A percentile compares a stretch with the other conserved stretches of the same genome.
phyloP scores from a whole-genome alignment of 108 stramenopile species.

The Nitzschia putrida region DNA sequence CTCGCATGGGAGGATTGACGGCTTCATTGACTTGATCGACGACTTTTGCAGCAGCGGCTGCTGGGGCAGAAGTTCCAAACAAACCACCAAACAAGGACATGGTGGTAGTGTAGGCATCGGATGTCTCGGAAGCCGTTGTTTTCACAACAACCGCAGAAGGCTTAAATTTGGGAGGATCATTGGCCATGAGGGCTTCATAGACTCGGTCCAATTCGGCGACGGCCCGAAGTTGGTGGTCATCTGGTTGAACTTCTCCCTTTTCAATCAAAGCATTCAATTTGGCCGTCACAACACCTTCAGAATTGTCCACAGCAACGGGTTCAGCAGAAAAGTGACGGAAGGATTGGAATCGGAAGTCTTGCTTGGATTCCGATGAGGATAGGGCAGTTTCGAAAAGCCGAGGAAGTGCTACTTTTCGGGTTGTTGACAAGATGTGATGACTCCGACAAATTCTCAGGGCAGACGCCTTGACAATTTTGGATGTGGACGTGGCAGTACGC shows the following conservation, averaged over 20 bases:
- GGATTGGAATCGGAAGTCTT: no score
- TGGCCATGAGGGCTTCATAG: slow-evolving; percentile 44
- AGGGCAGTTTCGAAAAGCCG: no score
- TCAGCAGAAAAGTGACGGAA: not conserved
- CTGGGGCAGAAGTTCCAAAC: slow-evolving; percentile 22
- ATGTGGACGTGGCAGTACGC: no score
- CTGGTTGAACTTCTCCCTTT: slow-evolving; percentile 43
- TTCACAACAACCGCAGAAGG: not conserved
- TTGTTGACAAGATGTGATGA: no score
- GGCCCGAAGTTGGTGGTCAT: slow-evolving; percentile 68
- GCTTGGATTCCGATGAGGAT: no score
- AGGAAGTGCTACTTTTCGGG: no score
- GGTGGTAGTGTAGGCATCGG: not conserved
- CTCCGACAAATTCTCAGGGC: no score
- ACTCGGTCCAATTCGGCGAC: slow-evolving; percentile 68
- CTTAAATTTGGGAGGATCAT: slow-evolving; percentile 3
- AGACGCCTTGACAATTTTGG: no score
- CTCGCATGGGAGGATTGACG: slow-evolving; percentile 27
- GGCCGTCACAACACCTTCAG: slow-evolving; percentile 7
- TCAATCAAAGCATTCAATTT: slow-evolving; percentile 36
- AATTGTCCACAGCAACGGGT: not conserved
- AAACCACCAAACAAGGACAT: slow-evolving; percentile 20
- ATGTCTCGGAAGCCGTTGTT: slow-evolving; percentile 9
- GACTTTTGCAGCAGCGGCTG: slow-evolving; percentile 8
- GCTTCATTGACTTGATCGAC: not conserved